phyloP scores from a whole-genome alignment of 305 asterid species.

The Fraxinus platypoda region DNA sequence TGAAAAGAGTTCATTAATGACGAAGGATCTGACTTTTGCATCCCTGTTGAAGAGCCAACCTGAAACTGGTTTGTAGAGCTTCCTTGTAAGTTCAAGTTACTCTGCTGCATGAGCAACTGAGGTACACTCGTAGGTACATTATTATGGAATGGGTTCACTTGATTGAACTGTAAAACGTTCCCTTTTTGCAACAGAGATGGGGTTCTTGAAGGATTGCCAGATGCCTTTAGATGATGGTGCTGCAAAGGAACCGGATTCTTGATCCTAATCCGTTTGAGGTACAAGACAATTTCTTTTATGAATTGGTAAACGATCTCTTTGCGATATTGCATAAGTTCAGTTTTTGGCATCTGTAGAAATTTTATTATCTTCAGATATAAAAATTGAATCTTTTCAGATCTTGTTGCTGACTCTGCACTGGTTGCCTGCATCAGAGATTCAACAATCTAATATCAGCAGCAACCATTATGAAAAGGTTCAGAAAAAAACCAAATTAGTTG shows the following conservation, averaged over 20 bases:
- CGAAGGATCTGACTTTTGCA: constrained; percentile 19
- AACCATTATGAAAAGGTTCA: not conserved
- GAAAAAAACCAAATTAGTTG: not conserved
- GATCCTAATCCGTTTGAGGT: not conserved
- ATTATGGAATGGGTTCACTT: not conserved
- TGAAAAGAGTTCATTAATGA: constrained; percentile 12
- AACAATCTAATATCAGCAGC: constrained; percentile 8
- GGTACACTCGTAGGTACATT: constrained; percentile 18
- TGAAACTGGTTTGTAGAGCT: constrained; percentile 22
- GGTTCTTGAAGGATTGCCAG: constrained; percentile 20
- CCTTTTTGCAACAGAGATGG: constrained; percentile 35
- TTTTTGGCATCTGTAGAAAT: constrained; percentile 27
- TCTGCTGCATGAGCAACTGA: constrained; percentile 26
- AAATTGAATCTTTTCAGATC: constrained; percentile 10
- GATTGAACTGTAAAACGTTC: constrained; percentile 21
- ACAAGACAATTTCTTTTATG: constrained; percentile 11
- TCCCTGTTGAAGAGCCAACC: constrained; percentile 24
- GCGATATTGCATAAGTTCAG: constrained; percentile 22
- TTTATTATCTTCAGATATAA: not conserved
- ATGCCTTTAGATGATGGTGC: constrained; percentile 28
- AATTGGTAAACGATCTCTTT: constrained; percentile 26
- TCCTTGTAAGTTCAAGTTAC: constrained; percentile 19
- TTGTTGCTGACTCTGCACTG: constrained; percentile 14
- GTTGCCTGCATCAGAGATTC: constrained; percentile 30
- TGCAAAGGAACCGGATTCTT: constrained; percentile 1